These are phyloP conservation scores for Colletotrichum cordylinicola DNA, from an alignment of 2,329 filamentous ascomycete genomes.

Conservation along the genomic window DNA sequence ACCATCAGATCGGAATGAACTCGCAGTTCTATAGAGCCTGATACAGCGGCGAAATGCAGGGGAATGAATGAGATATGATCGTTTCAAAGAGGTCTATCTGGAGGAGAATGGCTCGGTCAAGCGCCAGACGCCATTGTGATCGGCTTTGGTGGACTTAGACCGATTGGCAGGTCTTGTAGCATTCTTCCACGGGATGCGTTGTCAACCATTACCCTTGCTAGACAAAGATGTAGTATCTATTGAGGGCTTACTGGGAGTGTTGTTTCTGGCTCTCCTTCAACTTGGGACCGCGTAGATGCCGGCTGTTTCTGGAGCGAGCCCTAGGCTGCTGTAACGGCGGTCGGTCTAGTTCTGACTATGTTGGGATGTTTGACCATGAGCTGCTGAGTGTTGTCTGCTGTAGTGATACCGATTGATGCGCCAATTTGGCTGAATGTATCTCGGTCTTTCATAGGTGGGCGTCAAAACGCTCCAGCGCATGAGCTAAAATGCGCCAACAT, in stretches of 20 bases:
- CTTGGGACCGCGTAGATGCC: neutral
- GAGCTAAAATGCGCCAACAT: neutral
- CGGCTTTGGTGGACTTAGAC: neutral
- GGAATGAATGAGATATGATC: neutral
- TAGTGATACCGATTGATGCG: neutral
- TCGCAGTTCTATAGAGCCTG: neutral
- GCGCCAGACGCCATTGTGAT: neutral
- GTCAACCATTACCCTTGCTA: rapidly evolving
- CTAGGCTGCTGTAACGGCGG: neutral
- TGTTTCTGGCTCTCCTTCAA: neutral
- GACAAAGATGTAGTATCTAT: neutral
- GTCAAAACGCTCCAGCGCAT: neutral
- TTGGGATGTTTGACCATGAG: neutral
- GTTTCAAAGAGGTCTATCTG: neutral
- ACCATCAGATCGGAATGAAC: neutral
- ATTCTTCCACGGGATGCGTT: neutral
- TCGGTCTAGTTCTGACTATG: neutral
- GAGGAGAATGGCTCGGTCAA: neutral
- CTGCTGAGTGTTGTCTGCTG: neutral
- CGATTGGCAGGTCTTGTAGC: neutral
- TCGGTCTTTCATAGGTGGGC: neutral
- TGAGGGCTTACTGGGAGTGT: neutral
- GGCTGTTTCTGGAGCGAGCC: neutral
- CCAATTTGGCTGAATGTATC: neutral
- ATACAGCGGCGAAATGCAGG: neutral